Evolutionary conservation across 805 yeast genomes (phyloP), one percentile per base, ranked within the genome.

Genomic region (Hemisphaericaspora nanyangensis): DNA sequence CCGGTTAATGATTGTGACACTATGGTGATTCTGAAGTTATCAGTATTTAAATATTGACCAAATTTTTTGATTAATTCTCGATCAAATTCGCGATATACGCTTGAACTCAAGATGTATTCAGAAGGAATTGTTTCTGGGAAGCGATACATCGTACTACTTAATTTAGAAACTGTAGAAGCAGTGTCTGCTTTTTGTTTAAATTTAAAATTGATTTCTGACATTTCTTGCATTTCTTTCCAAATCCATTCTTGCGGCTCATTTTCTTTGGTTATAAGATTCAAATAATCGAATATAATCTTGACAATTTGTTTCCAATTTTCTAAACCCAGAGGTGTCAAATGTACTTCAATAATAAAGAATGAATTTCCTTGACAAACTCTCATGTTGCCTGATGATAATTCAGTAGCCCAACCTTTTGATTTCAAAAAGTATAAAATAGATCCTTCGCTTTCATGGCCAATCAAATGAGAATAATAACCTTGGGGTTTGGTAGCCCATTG

Each of bases 381-480:
- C 48, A 78, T 72, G 29, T 77, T 72, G 7, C 96, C 96, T 25
- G 89, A 79, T 27, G 88, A 77, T 37, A 91, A 70, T 13, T 77
- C 82, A 48, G 77, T 83, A 6, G 91, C 95, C 88, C 90, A 85
- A 11, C 90, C 85, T 40, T 54, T 55, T 46, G 74, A 66, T 61
- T 88, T 91, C 48, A 91, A 74, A 47, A 71, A 74, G 40, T 80
- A 76, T 26, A 88, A 68, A 15, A 91, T 58, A 2, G 96, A 88
- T 2, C 98, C 98, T 35, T 81, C 72, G 34, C 93, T 85, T 64
- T 91, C 99, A 60, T 91, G 98, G 29, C 98, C 98, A 34, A 91
- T 65, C 38, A 93, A 68, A 58, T 93, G 97, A 16, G 90, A 77
- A 48, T 68, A 74, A 60, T 88, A 85, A 40, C 73, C 77, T 6